Base-by-base conservation (phyloP, 2,329 filamentous ascomycete genomes). In the Fusarium sp. region DNA sequence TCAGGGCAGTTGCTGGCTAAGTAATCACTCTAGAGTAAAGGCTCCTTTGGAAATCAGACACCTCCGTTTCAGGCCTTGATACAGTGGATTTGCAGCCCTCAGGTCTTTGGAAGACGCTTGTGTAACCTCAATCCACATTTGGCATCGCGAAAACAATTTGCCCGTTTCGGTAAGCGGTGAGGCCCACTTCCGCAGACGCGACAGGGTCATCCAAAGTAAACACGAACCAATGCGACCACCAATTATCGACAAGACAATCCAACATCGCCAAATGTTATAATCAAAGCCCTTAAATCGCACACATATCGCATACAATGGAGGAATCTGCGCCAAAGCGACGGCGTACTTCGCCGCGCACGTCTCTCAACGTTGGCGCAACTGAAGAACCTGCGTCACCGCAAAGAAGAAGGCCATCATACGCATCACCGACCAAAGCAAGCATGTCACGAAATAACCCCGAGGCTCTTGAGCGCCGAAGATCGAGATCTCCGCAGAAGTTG, bases 391-490 rank as follows among this genome's bases (percentile, higher is more conserved):
- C 58, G 78, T 76, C 63, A 38, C 75, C 78, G 41, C 79, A 75
- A 66, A 80, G 76, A 38, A 77, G 77, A 53, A 86, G 86, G 2
- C 86, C 88, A 2, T 92, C 90, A 2, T 93, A 90, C 78, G 89
- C 89, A 61, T 92, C 91, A n/a, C 91, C 92, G 0, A 92, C 91
- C 0, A 90, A 87, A 78, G 86, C 91, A 18, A 93, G 90, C 75
- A 81, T 92, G 20, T 85, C 90, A 65, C 87, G 89, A 72, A 87
- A 89, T 54, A 89, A 92, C 69, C 89, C 90, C 1, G 87, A 90
- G 17, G 84, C 91, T 12, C 81, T 91, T 39, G 83, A 85, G 63
- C 84, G 86, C 72, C 80, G 83, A 77, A 75, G 83, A 76, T 82
- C 83, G 63, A 78, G 82, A 75, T 75, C 83, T 75, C 77, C 82